Conservation (phyloP, 768 basidiomycete species). For the Podaxis sp. region DNA sequence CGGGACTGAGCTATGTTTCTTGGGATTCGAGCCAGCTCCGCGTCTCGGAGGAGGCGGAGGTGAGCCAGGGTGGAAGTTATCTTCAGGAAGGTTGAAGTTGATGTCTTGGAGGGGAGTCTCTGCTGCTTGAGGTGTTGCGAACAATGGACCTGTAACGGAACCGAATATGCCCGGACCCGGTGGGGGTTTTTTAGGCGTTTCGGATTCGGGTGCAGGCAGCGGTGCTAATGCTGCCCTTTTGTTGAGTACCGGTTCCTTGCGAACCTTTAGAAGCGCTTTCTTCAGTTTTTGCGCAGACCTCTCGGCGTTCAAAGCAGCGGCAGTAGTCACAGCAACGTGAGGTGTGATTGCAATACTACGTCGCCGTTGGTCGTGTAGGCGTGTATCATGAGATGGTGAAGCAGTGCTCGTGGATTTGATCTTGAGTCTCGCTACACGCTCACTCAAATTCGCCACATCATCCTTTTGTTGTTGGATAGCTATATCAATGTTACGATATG, state of each 20-base stretch:
- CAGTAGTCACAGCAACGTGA: slow-evolving; percentile 67
- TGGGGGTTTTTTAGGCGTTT: slow-evolving; percentile 29
- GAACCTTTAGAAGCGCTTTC: slow-evolving; percentile 52
- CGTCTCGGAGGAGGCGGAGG: slow-evolving; percentile 25
- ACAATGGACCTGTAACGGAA: slow-evolving; percentile 21
- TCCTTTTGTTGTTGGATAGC: slow-evolving; percentile 59
- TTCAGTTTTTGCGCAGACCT: slow-evolving; percentile 69
- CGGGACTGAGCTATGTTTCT: slow-evolving; percentile 36
- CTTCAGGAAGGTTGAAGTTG: slow-evolving; percentile 32
- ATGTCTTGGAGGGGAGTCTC: slow-evolving; percentile 17
- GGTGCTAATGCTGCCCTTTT: slow-evolving; percentile 38
- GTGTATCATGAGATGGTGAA: slow-evolving; percentile 31
- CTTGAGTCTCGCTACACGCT: slow-evolving; percentile 50
- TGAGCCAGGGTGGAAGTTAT: slow-evolving; percentile 36
- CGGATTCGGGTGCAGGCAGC: slow-evolving; percentile 30
- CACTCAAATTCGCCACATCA: slow-evolving; percentile 46
- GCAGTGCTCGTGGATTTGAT: slow-evolving; percentile 23
- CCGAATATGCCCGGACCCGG: slow-evolving; percentile 13
- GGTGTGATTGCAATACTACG: slow-evolving; percentile 49
- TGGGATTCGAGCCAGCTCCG: slow-evolving; percentile 26
- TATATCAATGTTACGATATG: slow-evolving; percentile 80
- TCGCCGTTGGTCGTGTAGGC: slow-evolving; percentile 33
- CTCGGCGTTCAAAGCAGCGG: slow-evolving; percentile 80
- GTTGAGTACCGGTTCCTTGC: slow-evolving; percentile 67
- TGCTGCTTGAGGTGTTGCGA: slow-evolving; percentile 16